Evolutionary conservation across 805 yeast species (phyloP).

Genomic region (Wickerhamiella brachini): DNA sequence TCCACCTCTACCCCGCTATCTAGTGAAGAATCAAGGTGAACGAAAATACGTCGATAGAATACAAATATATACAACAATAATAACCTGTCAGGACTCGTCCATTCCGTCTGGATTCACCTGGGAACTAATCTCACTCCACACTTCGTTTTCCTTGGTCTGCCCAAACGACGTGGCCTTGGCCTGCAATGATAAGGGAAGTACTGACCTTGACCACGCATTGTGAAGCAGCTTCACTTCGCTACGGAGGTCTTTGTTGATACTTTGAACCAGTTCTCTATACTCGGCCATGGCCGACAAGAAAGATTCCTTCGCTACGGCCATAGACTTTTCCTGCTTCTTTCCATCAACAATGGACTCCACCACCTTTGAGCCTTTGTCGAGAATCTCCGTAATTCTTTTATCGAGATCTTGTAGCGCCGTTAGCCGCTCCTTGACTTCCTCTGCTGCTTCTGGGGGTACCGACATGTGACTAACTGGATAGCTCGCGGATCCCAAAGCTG

Average conservation of each 20-base stretch:
- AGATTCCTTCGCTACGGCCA: constrained; percentile 21
- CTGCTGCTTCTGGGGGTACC: background rate
- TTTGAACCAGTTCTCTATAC: constrained; percentile 43
- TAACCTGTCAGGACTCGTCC: background rate
- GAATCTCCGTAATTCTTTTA: constrained; percentile 12
- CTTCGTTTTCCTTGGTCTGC: constrained; percentile 36
- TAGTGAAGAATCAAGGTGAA: too few species aligned
- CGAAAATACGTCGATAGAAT: background rate
- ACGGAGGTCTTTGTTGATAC: constrained; percentile 45
- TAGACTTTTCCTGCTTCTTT: constrained; percentile 11
- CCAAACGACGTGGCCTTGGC: constrained; percentile 62
- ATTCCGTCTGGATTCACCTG: constrained; percentile 6
- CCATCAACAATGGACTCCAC: constrained; percentile 20
- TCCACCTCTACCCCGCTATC: too few species aligned
- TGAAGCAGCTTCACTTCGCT: constrained; percentile 55
- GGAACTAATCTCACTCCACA: constrained; percentile 20
- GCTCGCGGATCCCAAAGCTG: too few species aligned
- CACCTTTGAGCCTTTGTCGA: constrained; percentile 19
- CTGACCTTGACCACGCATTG: constrained; percentile 31
- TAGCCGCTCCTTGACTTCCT: constrained; percentile 15
- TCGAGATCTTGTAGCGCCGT: constrained; percentile 20
- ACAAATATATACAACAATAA: background rate
- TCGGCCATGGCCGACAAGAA: constrained; percentile 33
- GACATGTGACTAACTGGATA: background rate
- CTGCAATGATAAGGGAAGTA: constrained; percentile 55